phyloP scores from a whole-genome alignment of 2,329 filamentous ascomycete species.

The Seiridium cupressi region DNA sequence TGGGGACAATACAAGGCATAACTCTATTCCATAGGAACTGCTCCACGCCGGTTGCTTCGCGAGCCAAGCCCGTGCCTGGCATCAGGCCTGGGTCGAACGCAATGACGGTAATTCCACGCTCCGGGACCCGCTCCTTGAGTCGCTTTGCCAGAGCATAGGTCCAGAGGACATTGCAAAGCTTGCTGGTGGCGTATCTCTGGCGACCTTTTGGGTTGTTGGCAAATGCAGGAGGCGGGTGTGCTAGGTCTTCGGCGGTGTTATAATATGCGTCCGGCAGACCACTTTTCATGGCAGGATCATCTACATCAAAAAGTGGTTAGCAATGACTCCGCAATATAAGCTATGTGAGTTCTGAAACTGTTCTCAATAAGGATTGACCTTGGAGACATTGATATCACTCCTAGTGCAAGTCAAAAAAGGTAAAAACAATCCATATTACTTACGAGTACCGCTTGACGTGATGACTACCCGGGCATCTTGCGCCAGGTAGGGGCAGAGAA shows the following conservation, averaged over 20 bases:
- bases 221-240: constrained; percentile 32
- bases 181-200: constrained; percentile 41
- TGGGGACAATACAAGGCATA: constrained; percentile 30
- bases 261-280: constrained; percentile 33
- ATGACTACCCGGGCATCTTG: constrained; percentile 40
- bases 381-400: too few relatives aligned
- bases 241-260: constrained; percentile 41
- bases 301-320: too few relatives aligned
- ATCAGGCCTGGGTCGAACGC: constrained; percentile 47
- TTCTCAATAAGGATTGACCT: too few relatives aligned
- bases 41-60: constrained; percentile 22
- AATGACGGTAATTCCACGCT: constrained; percentile 33
- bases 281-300: constrained; percentile 42
- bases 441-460: constrained; percentile 38
- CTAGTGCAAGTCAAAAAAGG: too few relatives aligned
- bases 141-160: constrained; percentile 41
- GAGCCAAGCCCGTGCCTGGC: constrained; percentile 42
- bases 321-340: too few relatives aligned
- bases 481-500: constrained; percentile 39
- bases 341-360: too few relatives aligned
- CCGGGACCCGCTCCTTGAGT: constrained; percentile 20
- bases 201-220: constrained; percentile 25
- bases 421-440: too few relatives aligned
- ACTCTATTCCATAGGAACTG: constrained; percentile 29
- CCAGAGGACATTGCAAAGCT: constrained; percentile 48